Conservation (phyloP, 768 basidiomycete genomes). For the Boletus bicolor region DNA sequence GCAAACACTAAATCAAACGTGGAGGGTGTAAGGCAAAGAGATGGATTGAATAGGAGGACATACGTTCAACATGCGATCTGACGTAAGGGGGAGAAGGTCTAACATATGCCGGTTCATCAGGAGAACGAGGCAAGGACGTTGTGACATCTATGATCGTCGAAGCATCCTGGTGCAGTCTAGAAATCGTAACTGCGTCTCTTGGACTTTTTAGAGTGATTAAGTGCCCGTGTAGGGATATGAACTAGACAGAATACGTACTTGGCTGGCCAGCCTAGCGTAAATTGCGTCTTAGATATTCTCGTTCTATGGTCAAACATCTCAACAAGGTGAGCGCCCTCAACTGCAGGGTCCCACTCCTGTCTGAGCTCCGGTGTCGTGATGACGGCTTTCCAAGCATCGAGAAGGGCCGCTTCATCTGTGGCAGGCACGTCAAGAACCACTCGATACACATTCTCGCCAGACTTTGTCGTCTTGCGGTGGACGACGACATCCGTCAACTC, state of each 20-base stretch:
- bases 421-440: constrained; percentile 76
- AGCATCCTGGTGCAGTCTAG: constrained; percentile 76
- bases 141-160: constrained; percentile 86
- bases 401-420: constrained; percentile 50
- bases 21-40: constrained; percentile 1
- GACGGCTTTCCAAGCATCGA: constrained; percentile 80
- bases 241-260: constrained; percentile 62
- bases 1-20: constrained; percentile 62
- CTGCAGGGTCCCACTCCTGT: constrained; percentile 92
- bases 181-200: constrained; percentile 91
- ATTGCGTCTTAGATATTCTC: constrained; percentile 85
- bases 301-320: constrained; percentile 87
- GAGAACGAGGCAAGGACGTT: constrained; percentile 88
- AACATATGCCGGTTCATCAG: constrained; percentile 87
- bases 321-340: constrained; percentile 76
- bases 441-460: constrained; percentile 76
- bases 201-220: constrained; percentile 51
- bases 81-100: constrained; percentile 91
- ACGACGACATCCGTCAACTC: constrained; percentile 72
- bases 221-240: not conserved
- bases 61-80: constrained; percentile 77
- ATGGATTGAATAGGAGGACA: constrained; percentile 26
- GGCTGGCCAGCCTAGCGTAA: constrained; percentile 93
- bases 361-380: constrained; percentile 83
- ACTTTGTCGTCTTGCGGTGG: constrained; percentile 66